Conservation (phyloP, 257 asterid species). For the Solanum lycopersicoides region DNA sequence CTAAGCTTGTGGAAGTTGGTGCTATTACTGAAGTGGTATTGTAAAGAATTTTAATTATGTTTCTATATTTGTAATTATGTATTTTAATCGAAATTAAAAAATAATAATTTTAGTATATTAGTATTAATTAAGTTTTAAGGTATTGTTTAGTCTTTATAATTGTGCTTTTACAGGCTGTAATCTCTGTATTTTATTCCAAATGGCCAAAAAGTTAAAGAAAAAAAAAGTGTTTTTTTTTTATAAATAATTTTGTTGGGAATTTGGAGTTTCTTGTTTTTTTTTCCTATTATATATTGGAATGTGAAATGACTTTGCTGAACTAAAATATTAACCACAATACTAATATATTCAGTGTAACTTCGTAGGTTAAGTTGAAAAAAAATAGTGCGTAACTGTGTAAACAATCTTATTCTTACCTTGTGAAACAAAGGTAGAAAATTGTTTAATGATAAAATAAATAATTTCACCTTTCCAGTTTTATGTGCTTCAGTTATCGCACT, state of each 20-base stretch:
- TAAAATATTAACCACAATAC: not conserved
- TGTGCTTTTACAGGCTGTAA: not conserved
- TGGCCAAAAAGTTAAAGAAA: not conserved
- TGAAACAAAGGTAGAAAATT: too few relatives aligned
- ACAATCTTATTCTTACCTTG: too few relatives aligned
- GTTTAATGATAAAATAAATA: too few relatives aligned
- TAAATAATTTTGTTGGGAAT: not conserved
- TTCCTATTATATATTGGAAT: not conserved
- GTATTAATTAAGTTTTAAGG: not conserved
- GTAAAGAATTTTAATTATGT: conserved; percentile 3
- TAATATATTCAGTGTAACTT: not conserved
- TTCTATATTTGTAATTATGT: not conserved
- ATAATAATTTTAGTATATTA: not conserved
- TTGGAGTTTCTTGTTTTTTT: not conserved
- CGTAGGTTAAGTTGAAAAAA: accelerated
- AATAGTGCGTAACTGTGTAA: too few relatives aligned
- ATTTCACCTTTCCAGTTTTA: not conserved
- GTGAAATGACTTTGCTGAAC: not conserved
- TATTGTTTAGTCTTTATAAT: not conserved
- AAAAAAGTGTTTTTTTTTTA: not conserved
- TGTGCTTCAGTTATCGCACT: not conserved
- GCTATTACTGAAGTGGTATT: conserved; percentile 34
- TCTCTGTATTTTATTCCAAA: not conserved
- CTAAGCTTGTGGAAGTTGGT: conserved; percentile 75
- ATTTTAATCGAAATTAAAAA: not conserved